Conservation (phyloP, 2,329 filamentous ascomycete species). For the Colletotrichum navitas region DNA sequence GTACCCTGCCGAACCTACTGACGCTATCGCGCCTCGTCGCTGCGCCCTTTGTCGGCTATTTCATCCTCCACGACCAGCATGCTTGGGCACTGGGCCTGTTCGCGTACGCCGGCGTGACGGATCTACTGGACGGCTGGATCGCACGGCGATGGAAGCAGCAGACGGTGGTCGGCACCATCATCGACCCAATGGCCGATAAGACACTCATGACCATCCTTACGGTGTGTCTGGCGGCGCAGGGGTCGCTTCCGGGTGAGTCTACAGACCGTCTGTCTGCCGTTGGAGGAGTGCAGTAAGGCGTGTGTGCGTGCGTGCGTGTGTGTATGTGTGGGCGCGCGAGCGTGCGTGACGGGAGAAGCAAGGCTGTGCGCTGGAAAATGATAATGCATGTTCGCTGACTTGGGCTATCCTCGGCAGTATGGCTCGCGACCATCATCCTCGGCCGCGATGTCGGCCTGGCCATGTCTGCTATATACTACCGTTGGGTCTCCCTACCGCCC, state of each 20-base stretch:
- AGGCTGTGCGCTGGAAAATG: neutral
- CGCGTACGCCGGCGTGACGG: constrained; percentile 90
- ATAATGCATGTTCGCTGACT: constrained; percentile 3
- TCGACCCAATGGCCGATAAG: constrained; percentile 98
- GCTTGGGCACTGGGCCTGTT: constrained; percentile 86
- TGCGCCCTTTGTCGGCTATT: constrained; percentile 88
- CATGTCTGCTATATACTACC: constrained; percentile 91
- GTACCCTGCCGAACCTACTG: constrained; percentile 94
- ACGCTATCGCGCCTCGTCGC: constrained; percentile 88
- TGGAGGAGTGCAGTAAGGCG: neutral
- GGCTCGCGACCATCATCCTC: constrained; percentile 90
- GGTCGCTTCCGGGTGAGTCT: constrained; percentile 79
- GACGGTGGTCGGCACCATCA: constrained; percentile 93
- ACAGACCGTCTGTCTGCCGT: neutral
- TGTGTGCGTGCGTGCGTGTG: neutral
- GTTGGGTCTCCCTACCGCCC: constrained; percentile 92
- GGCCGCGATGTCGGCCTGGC: constrained; percentile 88
- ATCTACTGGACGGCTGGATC: constrained; percentile 94
- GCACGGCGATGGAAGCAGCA: constrained; percentile 88
- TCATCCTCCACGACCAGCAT: constrained; percentile 86
- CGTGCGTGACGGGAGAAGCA: neutral
- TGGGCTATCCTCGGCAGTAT: constrained; percentile 64
- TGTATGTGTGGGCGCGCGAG: too few species aligned
- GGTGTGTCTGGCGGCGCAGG: constrained; percentile 85
- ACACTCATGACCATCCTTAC: constrained; percentile 94